Conservation (phyloP, 208 protist species). For the Leishmania arabica region DNA sequence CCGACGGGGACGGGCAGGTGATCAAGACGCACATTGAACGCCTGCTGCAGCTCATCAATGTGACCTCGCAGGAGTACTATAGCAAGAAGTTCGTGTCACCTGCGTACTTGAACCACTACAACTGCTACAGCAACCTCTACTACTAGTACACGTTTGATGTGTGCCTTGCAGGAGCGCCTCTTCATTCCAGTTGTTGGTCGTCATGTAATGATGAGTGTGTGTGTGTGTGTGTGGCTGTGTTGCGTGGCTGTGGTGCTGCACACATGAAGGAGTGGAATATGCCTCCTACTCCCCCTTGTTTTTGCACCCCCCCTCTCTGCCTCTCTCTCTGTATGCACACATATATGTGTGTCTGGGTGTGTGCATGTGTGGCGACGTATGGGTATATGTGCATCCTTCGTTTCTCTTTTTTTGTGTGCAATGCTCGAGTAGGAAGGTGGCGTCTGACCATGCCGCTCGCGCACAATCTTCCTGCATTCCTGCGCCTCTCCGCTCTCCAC, state of each 20-base stretch:
- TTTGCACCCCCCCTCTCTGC: background rate
- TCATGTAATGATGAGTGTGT: background rate
- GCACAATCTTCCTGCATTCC: background rate
- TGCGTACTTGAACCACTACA: conserved; percentile 50
- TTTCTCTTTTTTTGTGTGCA: background rate
- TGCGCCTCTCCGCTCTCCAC: background rate
- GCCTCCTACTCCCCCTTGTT: conserved; percentile 4
- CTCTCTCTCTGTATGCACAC: background rate
- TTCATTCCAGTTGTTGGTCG: background rate
- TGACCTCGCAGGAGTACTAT: conserved; percentile 85
- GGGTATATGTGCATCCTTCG: too few relatives aligned
- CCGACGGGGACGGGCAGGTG: conserved; percentile 58
- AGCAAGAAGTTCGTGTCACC: conserved; percentile 70
- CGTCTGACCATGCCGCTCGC: background rate
- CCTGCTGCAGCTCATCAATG: conserved; percentile 77
- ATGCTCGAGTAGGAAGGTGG: background rate
- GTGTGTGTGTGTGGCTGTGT: background rate
- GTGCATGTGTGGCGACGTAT: background rate
- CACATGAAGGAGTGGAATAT: background rate
- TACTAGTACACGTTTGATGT: conserved; percentile 17
- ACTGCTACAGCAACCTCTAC: conserved; percentile 63
- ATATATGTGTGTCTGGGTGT: background rate
- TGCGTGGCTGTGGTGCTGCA: background rate
- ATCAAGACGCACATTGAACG: conserved; percentile 76
- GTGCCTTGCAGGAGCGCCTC: background rate